Conservation (phyloP, 1,284 basidiomycete species). For the Chondrostereum purpureum region DNA sequence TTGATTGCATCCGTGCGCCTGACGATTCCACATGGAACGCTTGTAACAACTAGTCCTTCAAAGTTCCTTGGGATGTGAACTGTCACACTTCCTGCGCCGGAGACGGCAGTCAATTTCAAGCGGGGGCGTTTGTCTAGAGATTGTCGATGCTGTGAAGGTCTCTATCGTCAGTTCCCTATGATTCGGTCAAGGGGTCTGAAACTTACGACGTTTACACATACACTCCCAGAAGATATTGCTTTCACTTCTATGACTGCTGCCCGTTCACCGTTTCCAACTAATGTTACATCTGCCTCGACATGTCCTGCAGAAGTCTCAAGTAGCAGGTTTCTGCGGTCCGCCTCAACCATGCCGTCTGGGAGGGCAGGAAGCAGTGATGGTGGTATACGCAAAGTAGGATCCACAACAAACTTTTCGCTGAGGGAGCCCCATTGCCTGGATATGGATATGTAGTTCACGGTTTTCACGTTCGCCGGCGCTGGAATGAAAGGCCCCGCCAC, state of each 20-base stretch:
- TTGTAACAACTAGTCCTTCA: background rate
- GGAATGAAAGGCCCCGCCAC: no score
- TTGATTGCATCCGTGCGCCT: background rate
- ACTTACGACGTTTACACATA: background rate
- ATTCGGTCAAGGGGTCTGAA: background rate
- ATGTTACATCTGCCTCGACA: background rate
- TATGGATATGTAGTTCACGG: background rate
- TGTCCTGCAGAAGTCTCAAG: background rate
- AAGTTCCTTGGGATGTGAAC: background rate
- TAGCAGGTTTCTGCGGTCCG: background rate
- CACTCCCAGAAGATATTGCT: background rate
- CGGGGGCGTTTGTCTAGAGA: background rate
- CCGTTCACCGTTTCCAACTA: background rate
- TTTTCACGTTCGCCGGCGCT: no score
- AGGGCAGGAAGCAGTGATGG: background rate
- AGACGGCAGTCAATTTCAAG: background rate
- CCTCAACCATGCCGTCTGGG: background rate
- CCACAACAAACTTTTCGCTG: background rate
- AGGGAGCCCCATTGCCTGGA: background rate
- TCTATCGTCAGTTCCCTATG: background rate
- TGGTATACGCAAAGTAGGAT: background rate
- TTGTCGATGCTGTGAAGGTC: background rate
- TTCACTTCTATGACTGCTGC: background rate
- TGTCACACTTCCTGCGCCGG: background rate
- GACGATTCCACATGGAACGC: background rate